Conservation (phyloP, 2,329 filamentous ascomycete genomes). For the Phoma sp. region DNA sequence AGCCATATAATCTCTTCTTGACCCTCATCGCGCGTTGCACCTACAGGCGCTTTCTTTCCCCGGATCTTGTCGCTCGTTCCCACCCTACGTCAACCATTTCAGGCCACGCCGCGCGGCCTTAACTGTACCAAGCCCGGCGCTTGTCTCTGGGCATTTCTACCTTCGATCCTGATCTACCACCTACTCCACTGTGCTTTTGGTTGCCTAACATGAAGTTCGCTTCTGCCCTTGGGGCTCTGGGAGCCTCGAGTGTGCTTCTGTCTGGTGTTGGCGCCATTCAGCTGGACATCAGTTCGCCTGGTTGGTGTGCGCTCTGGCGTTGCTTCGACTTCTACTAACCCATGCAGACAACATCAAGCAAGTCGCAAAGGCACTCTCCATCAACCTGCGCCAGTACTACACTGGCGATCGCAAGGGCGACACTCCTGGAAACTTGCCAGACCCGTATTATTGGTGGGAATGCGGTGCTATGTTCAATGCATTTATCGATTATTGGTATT, state of each 20-base stretch:
- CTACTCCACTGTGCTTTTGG: conserved; percentile 16
- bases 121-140: conserved; percentile 28
- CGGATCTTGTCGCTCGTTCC: conserved; percentile 39
- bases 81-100: conserved; percentile 27
- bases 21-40: conserved; percentile 2
- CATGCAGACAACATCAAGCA: conserved; percentile 65
- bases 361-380: conserved; percentile 66
- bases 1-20: conserved; percentile 4
- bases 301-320: conserved; percentile 24
- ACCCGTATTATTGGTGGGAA: conserved; percentile 54
- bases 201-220: conserved; percentile 44
- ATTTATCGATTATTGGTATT: conserved; percentile 52
- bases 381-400: conserved; percentile 69
- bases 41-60: conserved; percentile 19
- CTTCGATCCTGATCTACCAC: conserved; percentile 4
- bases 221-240: conserved; percentile 37
- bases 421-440: conserved; percentile 62
- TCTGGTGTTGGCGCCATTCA: conserved; percentile 42
- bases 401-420: conserved; percentile 65
- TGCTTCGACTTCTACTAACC: conserved; percentile 18
- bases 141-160: conserved; percentile 29
- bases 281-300: conserved; percentile 35
- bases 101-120: conserved; percentile 16
- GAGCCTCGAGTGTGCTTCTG: conserved; percentile 40
- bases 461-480: conserved; percentile 49